A percentile compares a stretch with the other conserved stretches of the same genome.
Evolutionary conservation across 805 yeast species (phyloP).

Genomic region (Lipomyces yamanashiensis): DNA sequence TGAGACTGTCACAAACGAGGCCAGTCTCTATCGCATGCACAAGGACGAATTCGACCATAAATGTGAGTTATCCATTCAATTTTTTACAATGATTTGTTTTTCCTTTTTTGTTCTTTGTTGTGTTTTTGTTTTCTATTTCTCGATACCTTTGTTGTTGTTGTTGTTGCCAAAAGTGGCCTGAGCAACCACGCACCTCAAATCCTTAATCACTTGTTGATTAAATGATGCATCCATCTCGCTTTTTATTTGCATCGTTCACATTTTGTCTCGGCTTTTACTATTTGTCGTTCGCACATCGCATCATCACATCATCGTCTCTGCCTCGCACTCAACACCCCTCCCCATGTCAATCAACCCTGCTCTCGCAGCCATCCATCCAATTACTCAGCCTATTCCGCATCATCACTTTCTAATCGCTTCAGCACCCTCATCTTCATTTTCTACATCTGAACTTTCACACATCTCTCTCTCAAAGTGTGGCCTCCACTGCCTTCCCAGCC

Average conservation of each 20-base stretch:
- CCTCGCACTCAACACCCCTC: neutral
- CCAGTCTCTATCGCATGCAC: slow-evolving; percentile 81
- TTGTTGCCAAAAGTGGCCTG: neutral
- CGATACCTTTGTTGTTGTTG: neutral
- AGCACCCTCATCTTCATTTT: neutral
- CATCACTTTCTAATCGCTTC: neutral
- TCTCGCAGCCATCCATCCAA: slow-evolving; percentile 2
- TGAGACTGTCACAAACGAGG: slow-evolving; percentile 81
- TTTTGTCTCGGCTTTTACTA: too few species aligned
- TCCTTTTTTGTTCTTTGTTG: neutral
- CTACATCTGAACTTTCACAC: too few species aligned
- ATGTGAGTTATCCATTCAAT: slow-evolving; percentile 42
- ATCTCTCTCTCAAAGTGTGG: too few species aligned
- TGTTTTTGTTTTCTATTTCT: neutral
- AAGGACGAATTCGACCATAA: slow-evolving; percentile 92
- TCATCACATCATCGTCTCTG: neutral
- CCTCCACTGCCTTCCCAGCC: too few species aligned
- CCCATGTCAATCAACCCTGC: neutral
- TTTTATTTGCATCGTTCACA: too few species aligned
- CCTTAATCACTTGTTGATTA: too few species aligned
- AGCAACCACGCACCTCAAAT: too few species aligned
- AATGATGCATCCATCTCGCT: too few species aligned
- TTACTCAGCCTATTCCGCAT: neutral
- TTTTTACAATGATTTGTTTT: neutral
- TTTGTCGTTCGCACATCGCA: neutral